Evolutionary conservation across 2,329 filamentous ascomycete species (phyloP).

Genomic region (Trichoderma lentiforme): DNA sequence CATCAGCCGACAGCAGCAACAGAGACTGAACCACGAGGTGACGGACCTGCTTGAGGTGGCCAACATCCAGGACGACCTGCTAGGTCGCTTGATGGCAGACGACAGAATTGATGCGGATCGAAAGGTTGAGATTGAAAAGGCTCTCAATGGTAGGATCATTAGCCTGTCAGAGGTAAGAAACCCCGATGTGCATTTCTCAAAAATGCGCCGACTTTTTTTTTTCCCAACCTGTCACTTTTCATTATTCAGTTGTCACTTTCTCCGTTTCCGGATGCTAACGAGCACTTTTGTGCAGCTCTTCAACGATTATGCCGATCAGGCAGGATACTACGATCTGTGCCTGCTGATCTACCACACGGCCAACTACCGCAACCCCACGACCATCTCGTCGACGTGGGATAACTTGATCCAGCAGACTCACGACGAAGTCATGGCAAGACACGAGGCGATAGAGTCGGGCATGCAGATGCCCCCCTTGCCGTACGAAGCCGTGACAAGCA

Average conservation of each 20-base stretch:
- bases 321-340: constrained; percentile 89
- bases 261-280: constrained; percentile 21
- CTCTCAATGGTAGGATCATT: constrained; percentile 75
- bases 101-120: constrained; percentile 62
- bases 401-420: constrained; percentile 74
- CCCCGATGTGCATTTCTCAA: not conserved
- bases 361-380: constrained; percentile 82
- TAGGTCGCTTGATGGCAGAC: constrained; percentile 75
- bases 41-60: constrained; percentile 86
- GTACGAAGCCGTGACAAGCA: constrained; percentile 66
- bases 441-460: constrained; percentile 40
- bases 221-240: not conserved
- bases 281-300: constrained; percentile 61
- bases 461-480: constrained; percentile 49
- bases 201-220: not conserved
- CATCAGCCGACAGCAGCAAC: constrained; percentile 74
- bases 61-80: constrained; percentile 88
- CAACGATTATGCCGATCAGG: constrained; percentile 86
- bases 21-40: constrained; percentile 80
- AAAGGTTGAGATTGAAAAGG: constrained; percentile 59
- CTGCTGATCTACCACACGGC: constrained; percentile 89
- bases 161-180: constrained; percentile 69
- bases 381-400: constrained; percentile 82
- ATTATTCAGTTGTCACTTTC: not conserved
- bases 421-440: constrained; percentile 46